A percentile compares a stretch with the other conserved stretches of the same genome.
phyloP scores from a whole-genome alignment of 345 rosid genomes.

The Eucalyptus tenuipes region DNA sequence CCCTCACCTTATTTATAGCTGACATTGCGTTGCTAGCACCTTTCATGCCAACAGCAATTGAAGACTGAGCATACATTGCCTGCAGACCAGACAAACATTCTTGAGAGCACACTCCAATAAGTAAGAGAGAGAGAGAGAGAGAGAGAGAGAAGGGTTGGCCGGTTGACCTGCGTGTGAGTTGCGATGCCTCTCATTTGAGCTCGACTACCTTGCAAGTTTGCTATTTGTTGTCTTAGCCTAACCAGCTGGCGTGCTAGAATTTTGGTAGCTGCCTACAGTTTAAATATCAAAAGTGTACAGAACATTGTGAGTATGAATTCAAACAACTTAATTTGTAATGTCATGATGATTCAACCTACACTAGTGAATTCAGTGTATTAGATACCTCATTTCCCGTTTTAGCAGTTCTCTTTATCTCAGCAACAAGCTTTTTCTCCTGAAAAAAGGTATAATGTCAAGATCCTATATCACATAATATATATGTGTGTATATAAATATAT shows the following conservation, averaged over 20 bases:
- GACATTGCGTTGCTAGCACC: conserved; percentile 91
- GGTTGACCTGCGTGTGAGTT: conserved; percentile 83
- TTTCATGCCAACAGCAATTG: conserved; percentile 86
- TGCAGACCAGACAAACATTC: conserved; percentile 6
- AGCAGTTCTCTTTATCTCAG: conserved; percentile 88
- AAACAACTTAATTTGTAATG: not conserved
- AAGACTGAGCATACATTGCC: conserved; percentile 95
- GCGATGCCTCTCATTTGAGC: conserved; percentile 99
- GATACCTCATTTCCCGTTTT: conserved; percentile 89
- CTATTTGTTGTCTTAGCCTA: conserved; percentile 87
- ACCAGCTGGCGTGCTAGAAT: conserved; percentile 74
- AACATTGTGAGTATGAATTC: not conserved
- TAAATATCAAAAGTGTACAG: not conserved
- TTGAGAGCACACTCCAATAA: not conserved
- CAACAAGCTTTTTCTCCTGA: conserved; percentile 93
- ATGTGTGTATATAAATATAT: not conserved
- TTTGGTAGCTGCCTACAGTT: conserved; percentile 78
- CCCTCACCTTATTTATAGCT: conserved; percentile 77
- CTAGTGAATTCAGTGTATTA: not conserved
- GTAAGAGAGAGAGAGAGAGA: not conserved
- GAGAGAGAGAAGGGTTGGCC: not conserved
- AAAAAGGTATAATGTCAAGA: not conserved
- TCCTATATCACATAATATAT: not conserved
- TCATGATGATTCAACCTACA: not conserved
- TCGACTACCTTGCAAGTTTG: conserved; percentile 85